Conservation (phyloP, 208 protist species). For the Leishmania gerbilli region DNA sequence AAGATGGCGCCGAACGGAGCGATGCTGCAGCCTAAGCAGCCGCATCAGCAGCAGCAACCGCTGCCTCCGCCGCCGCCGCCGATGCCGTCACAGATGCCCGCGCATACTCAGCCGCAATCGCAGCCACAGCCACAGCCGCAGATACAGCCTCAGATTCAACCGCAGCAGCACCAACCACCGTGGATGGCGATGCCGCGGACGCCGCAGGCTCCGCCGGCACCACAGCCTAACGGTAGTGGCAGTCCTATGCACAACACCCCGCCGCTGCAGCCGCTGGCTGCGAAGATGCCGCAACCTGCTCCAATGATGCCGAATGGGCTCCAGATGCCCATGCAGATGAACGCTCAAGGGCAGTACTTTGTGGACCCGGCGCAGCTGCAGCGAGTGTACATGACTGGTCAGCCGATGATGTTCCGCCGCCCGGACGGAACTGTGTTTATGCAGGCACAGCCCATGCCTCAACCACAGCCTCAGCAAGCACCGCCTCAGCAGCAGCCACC, state of each 20-base stretch:
- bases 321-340: conserved; percentile 32
- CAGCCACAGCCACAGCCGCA: conserved; percentile 2
- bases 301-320: conserved; percentile 13
- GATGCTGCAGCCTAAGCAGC: conserved; percentile 15
- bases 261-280: conserved; percentile 23
- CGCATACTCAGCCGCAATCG: conserved; percentile 6
- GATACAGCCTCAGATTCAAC: conserved; percentile 6
- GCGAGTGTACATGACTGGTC: conserved; percentile 19
- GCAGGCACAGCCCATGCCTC: conserved; percentile 19
- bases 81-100: conserved; percentile 4
- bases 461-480: conserved; percentile 22
- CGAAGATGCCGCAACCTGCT: conserved; percentile 23
- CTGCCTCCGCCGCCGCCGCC: conserved; percentile 11
- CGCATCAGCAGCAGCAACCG: conserved; percentile 14
- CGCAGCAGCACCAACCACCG: conserved; percentile 32
- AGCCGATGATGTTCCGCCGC: conserved; percentile 35
- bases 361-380: conserved; percentile 30
- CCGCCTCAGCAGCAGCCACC: conserved; percentile 18
- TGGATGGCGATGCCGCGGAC: conserved; percentile 32
- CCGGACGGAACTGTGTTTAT: conserved; percentile 37
- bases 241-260: conserved; percentile 21
- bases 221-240: conserved; percentile 18
- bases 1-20: conserved; percentile 15
- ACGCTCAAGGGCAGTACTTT: conserved; percentile 36
- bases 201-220: conserved; percentile 16